Evolutionary conservation across 1,139 yeast genomes (phyloP).

Genomic region (Blastobotrys petasosporus): DNA sequence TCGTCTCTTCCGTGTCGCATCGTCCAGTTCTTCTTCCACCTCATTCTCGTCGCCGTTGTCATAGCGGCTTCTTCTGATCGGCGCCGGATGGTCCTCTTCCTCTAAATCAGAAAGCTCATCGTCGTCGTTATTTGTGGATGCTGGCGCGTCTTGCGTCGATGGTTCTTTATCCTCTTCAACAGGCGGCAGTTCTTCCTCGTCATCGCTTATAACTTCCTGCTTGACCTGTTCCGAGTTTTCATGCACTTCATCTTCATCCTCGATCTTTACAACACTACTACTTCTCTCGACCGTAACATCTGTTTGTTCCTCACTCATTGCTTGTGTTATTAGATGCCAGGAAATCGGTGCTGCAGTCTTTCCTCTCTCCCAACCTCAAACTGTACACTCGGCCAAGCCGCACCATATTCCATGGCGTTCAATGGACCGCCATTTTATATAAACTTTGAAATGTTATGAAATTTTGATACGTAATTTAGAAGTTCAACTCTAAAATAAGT

Average conservation of each 20-base stretch:
- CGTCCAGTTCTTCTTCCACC: slow-evolving; percentile 35
- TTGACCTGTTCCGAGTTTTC: slow-evolving; percentile 14
- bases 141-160: slow-evolving; percentile 5
- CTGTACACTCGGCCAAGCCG: background rate
- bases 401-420: too few species aligned
- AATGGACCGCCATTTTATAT: too few species aligned
- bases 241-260: background rate
- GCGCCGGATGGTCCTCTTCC: slow-evolving; percentile 30
- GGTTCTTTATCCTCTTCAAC: slow-evolving; percentile 28
- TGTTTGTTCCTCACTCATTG: too few species aligned
- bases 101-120: slow-evolving; percentile 37
- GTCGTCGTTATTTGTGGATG: slow-evolving; percentile 23
- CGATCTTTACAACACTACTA: too few species aligned
- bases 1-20: slow-evolving; percentile 54
- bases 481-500: too few species aligned
- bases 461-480: too few species aligned
- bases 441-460: too few species aligned
- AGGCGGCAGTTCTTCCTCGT: slow-evolving; percentile 11
- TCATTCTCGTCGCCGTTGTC: slow-evolving; percentile 28
- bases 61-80: slow-evolving; percentile 14
- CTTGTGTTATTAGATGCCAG: background rate
- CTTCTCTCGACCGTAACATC: too few species aligned
- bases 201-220: background rate
- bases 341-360: background rate
- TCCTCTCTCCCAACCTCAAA: background rate